Evolutionary conservation across 2,329 filamentous ascomycete genomes (phyloP), one percentile per base, ranked within the genome.

Genomic region (Fusarium foetens): DNA sequence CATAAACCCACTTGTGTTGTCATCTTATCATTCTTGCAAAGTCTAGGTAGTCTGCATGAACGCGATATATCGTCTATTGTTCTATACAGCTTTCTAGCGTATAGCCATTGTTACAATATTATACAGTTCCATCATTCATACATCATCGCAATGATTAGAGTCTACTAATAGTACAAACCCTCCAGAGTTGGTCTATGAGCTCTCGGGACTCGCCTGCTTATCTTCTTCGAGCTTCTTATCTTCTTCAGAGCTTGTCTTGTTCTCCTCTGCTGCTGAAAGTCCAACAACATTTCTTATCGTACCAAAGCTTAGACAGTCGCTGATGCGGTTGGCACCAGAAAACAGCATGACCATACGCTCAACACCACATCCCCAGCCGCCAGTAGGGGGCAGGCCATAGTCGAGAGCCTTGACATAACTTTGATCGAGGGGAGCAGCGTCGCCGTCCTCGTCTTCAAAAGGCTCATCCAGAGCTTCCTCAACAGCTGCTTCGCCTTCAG

Each of bases 271-370:
- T 63, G 81, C 79, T n/a, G 85, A 84, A 57, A 89, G 75, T 6
- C 85, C 86, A 17, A 90, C 86, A 8, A 92, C 88, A 71, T 92
- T 90, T 79, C 91, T 90, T 83, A 99, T 81, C 61, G 89, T 97
- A 2, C 96, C 96, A 84, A 99, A 99, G 38, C 91, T 90, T 77
- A 98, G 83, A 23, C 95, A 94, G 81, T 98, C 95, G 42, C 89
- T 90, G 77, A 99, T 98, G 75, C 92, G 89, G 79, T 89, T 89
- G 39, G 90, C 87, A 0, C 93, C 94, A 2, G 92, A 90, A 77
- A 98, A 93, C 53, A 98, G 83, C 96, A 99, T 99, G 41, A 94
- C 92, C 58, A 99, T 84, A 58, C 96, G 87, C 82, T 99, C 96
- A 45, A 99, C 85, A 3, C 96, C 96, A 76, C 94, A 97, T 3